Evolutionary conservation across 768 basidiomycete genomes (phyloP).

Genomic region (Boletus fagicola): DNA sequence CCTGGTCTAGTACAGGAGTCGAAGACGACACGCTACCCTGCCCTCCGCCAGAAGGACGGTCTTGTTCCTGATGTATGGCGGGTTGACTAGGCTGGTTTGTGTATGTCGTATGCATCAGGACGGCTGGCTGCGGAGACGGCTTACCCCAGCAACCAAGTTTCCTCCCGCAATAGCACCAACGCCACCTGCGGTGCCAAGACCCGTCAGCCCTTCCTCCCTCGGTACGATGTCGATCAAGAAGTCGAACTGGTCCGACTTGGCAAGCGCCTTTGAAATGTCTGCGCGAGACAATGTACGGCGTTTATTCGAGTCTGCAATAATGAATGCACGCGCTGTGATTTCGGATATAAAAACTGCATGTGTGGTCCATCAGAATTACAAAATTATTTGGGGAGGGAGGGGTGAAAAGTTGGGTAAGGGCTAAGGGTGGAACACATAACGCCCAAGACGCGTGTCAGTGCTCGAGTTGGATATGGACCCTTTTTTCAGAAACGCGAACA

Average conservation of each 20-base stretch:
- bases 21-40: constrained; percentile 23
- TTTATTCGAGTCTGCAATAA: constrained; percentile 93
- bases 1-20: constrained; percentile 27
- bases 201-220: constrained; percentile 58
- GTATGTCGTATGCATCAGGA: not conserved
- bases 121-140: not conserved
- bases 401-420: too few species aligned
- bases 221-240: constrained; percentile 97
- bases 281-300: constrained; percentile 91
- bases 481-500: not conserved
- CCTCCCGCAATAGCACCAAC: constrained; percentile 7
- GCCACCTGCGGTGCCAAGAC: constrained; percentile 7
- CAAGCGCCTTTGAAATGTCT: constrained; percentile 90
- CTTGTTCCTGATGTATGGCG: constrained; percentile 24
- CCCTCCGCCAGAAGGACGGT: constrained; percentile 19
- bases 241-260: constrained; percentile 94
- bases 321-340: constrained; percentile 93
- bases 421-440: not conserved
- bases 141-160: constrained; percentile 26
- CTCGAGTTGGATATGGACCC: not conserved
- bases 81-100: constrained; percentile 25
- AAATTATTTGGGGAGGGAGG: too few species aligned
- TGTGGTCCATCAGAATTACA: not conserved
- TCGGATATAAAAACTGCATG: constrained; percentile 90
- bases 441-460: not conserved